phyloP scores from a whole-genome alignment of 2,329 filamentous ascomycete genomes.

The Sporothrix sp. region DNA sequence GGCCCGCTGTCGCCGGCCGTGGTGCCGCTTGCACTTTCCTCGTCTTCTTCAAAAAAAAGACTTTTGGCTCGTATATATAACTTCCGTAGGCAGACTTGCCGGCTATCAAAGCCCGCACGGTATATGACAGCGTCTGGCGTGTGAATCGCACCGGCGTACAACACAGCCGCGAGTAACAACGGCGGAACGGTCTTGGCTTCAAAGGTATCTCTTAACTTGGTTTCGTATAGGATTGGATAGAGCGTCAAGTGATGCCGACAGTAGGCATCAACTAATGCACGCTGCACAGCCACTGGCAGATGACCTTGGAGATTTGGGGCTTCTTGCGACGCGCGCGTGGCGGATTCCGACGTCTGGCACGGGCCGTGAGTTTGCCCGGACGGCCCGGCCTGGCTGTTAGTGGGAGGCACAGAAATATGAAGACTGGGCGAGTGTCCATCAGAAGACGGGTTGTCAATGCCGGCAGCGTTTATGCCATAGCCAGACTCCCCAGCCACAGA shows the following conservation, averaged over 20 bases:
- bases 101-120: not conserved
- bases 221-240: not conserved
- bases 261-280: not conserved
- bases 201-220: not conserved
- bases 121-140: not conserved
- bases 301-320: not conserved
- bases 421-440: not conserved
- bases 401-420: not conserved
- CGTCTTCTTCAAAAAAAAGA: not conserved
- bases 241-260: not conserved
- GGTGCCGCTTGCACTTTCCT: not conserved
- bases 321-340: not conserved
- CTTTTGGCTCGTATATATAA: not conserved
- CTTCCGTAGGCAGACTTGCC: not conserved
- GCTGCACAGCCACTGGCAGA: not conserved
- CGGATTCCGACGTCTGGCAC: too few species aligned
- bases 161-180: not conserved
- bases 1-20: not conserved
- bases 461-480: not conserved
- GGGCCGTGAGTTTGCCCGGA: not conserved
- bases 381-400: not conserved
- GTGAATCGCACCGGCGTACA: not conserved
- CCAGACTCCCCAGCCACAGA: not conserved
- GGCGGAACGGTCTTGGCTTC: not conserved
- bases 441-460: not conserved